phyloP scores from a whole-genome alignment of 768 basidiomycete genomes.

The Royoungia palumana region DNA sequence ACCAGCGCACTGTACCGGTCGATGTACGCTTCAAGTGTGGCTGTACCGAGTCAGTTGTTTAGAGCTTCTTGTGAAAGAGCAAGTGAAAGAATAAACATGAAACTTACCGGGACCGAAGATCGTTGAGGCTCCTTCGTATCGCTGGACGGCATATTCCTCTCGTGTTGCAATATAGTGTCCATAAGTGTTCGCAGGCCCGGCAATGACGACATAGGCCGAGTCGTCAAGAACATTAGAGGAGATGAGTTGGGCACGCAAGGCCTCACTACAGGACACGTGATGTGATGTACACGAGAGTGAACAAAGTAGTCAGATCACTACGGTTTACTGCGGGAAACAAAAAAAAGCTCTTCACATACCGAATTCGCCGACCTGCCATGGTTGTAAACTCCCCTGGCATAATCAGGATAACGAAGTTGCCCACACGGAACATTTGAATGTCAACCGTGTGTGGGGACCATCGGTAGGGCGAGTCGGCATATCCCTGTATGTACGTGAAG shows the following conservation, averaged over 20 bases:
- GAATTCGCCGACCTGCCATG: conserved; percentile 74
- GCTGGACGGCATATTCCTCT: conserved; percentile 71
- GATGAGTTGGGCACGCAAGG: conserved; percentile 62
- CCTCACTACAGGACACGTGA: conserved; percentile 44
- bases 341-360: conserved; percentile 42
- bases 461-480: conserved; percentile 61
- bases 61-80: neutral
- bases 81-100: neutral
- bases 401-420: conserved; percentile 71
- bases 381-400: conserved; percentile 81
- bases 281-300: neutral
- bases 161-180: conserved; percentile 69
- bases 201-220: conserved; percentile 72
- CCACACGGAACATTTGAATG: conserved; percentile 73
- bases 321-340: too few species aligned
- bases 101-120: conserved; percentile 69
- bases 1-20: conserved; percentile 69
- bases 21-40: conserved; percentile 77
- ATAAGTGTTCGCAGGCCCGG: conserved; percentile 82
- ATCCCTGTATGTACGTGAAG: conserved; percentile 41
- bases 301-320: neutral
- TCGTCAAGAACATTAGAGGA: conserved; percentile 58
- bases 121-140: conserved; percentile 81
- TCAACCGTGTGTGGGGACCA: conserved; percentile 76
- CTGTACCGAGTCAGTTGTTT: conserved; percentile 31